These are phyloP conservation scores for Pichia sporocuriosa DNA, from an alignment of 805 yeast genomes.

Conservation along the genomic window DNA sequence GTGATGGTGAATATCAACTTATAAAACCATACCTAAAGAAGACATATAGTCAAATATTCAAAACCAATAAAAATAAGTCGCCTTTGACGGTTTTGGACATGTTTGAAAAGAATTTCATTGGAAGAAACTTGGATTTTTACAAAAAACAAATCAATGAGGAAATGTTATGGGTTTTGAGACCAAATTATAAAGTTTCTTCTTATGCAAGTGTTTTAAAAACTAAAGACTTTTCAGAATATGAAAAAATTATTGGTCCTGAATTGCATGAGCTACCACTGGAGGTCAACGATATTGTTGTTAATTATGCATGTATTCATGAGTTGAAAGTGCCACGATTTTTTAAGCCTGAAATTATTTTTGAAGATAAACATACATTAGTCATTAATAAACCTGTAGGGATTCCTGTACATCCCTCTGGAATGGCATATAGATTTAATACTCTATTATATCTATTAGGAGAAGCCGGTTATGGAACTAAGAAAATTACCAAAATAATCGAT, in stretches of 20 bases:
- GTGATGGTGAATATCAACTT: conserved; percentile 2
- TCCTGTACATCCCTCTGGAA: conserved; percentile 49
- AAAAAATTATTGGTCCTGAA: conserved; percentile 8
- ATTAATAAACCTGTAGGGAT: conserved; percentile 47
- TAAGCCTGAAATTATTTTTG: conserved; percentile 25
- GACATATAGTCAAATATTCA: not conserved
- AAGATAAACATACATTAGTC: conserved; percentile 35
- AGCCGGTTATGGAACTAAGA: no score
- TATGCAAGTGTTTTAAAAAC: not conserved
- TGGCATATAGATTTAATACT: conserved; percentile 34
- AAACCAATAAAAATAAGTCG: conserved; percentile 8
- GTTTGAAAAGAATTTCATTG: conserved; percentile 15
- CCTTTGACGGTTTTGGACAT: conserved; percentile 11
- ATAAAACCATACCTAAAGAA: conserved; percentile 6
- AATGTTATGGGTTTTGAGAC: conserved; percentile 13
- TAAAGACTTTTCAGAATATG: not conserved
- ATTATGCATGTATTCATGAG: conserved; percentile 40
- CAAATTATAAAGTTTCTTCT: not conserved
- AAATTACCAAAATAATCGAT: not conserved
- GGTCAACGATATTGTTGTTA: conserved; percentile 21
- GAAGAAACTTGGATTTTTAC: conserved; percentile 11
- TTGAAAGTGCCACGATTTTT: conserved; percentile 30
- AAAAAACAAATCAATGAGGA: conserved; percentile 12
- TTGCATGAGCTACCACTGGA: conserved; percentile 13
- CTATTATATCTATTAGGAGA: conserved; percentile 36